Evolutionary conservation across 78 protist species (phyloP), one percentile per base, ranked within the genome.

Genomic region (Goniomonas avonlea): DNA sequence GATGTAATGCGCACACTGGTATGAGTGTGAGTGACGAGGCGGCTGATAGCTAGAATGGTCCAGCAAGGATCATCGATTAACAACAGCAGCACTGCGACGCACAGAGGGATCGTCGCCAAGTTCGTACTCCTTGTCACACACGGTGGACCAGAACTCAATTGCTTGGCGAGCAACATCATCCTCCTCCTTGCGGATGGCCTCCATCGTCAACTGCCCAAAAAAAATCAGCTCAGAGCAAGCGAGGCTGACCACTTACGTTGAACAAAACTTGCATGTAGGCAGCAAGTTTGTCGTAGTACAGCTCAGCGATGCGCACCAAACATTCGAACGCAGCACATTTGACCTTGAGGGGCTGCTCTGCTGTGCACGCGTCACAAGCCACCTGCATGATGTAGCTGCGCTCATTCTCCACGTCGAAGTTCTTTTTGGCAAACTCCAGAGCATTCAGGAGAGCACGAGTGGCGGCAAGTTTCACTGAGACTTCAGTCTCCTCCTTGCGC

Each of bases 61-160:
- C 53, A 45, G 53, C 66, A 59, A 13, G 13, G 7, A 5, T 29
- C 31, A 15, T 43, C 43, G 34, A 20, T 7, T 4, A 18, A 41
- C 27, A 18, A 5, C 25, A 18, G 37, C 32, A 45, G 7, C 45
- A 25, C 3, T 29, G 20, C 4, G 25, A 11, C 47, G 7, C 43
- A 39, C 77, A 20, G 76, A 82, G 37, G 18, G 41, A 60, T 82
- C 82, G 40, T 82, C 63, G 25, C n/a, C 35, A 15, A 83, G 23
- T 23, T 83, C 82, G 38, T 69, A 29, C 81, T 93, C 96, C 34
- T 76, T 84, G 20, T 95, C 98, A 61, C 91, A 85, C 7, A 94
- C 55, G 5, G 91, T 59, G n/a, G 91, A 69, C 98, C 98, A 95
- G 87, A 95, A 92, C 70, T 92, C 96, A 71, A 95, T 78, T 3